phyloP scores from a whole-genome alignment of 1,284 basidiomycete species.

The Exsudoporus floridanus region DNA sequence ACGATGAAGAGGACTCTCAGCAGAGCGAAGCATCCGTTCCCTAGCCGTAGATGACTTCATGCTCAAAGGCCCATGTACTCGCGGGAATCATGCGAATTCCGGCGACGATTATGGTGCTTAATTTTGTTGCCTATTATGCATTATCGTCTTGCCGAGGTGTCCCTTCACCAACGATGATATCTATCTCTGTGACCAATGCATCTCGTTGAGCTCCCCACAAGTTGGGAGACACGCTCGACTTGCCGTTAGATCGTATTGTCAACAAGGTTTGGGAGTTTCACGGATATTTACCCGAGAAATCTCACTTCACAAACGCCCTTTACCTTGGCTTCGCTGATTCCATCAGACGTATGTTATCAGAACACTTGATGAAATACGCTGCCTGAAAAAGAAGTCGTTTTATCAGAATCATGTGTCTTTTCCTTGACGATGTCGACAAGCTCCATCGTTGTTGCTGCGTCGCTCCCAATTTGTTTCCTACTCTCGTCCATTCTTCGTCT shows the following conservation, averaged over 20 bases:
- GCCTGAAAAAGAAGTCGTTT: too few species aligned
- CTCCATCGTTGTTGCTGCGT: background rate
- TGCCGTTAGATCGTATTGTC: too few species aligned
- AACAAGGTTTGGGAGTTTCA: too few species aligned
- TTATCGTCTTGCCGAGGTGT: too few species aligned
- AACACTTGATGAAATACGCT: too few species aligned
- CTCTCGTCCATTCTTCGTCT: background rate
- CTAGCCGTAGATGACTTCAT: background rate
- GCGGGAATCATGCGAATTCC: background rate
- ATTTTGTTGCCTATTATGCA: background rate
- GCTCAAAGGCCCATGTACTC: conserved; percentile 1
- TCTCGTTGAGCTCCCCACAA: background rate
- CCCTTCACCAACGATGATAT: background rate
- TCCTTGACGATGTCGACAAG: background rate
- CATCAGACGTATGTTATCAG: too few species aligned
- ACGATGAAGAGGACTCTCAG: conserved; percentile 29
- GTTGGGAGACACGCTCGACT: too few species aligned
- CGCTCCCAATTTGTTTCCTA: background rate
- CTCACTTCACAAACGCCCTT: too few species aligned
- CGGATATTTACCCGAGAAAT: too few species aligned
- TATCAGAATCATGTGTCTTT: background rate
- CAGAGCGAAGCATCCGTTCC: conserved; percentile 18
- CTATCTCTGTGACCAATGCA: background rate
- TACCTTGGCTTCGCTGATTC: too few species aligned
- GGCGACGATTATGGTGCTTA: background rate